Percentiles rank a stretch among this genome's conserved stretches.
These are phyloP conservation scores for Paramecium sonneborni DNA, from an alignment of 73 alveolate species.

Conservation along the genomic window DNA sequence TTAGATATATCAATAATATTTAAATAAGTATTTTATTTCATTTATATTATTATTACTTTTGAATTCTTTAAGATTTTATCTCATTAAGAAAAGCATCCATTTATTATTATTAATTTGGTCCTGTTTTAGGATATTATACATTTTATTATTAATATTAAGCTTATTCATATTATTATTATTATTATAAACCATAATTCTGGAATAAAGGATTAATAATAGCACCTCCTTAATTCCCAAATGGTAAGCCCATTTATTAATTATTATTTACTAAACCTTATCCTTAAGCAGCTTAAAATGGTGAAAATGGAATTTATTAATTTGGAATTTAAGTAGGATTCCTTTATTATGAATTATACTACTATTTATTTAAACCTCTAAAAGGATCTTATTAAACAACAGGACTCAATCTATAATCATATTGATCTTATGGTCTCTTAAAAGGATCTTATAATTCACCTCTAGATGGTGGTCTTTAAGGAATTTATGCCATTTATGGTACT, in stretches of 20 bases:
- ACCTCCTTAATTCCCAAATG: background rate
- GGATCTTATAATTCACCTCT: slow-evolving; percentile 25
- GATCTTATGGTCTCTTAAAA: background rate
- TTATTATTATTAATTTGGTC: background rate
- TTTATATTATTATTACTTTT: background rate
- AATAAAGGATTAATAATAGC: background rate
- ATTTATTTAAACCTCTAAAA: background rate
- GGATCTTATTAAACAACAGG: background rate
- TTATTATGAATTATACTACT: background rate
- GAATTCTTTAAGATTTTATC: background rate
- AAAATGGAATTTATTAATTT: background rate
- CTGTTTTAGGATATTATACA: background rate
- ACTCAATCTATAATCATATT: background rate
- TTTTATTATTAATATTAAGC: background rate
- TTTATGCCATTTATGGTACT: background rate
- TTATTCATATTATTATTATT: background rate
- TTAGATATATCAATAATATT: background rate
- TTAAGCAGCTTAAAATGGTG: background rate
- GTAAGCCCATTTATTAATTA: background rate
- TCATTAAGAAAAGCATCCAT: slow-evolving; percentile 7
- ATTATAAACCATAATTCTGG: background rate
- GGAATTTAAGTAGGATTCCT: background rate
- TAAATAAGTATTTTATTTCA: background rate
- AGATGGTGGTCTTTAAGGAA: background rate
- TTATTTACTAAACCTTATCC: background rate